Evolutionary conservation across 352 stramenopile genomes (phyloP), one percentile per base, ranked within the genome.

Genomic region (Elongisporangium prolatum): DNA sequence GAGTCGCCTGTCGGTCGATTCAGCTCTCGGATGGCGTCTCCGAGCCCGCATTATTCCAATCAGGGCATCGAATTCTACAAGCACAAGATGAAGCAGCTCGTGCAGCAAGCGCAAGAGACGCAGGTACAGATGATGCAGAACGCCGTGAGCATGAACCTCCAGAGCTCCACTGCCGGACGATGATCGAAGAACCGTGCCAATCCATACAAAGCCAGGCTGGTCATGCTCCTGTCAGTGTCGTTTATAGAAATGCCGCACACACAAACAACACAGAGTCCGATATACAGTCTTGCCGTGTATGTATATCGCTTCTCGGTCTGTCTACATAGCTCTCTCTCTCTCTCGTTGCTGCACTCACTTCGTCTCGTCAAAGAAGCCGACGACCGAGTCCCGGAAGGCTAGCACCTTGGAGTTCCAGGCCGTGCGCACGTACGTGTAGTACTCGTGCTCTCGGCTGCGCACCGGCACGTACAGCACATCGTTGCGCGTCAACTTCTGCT

Each of bases 371-470:
- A 89, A 84, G 24, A 88, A 50, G 52, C 78, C 78, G 55, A 77
- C 65, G 51, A 71, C 62, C 56, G 72, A 79, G 64, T 87, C 75
- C 50, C 83, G 80, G 61, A 92, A 73, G 21, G 61, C 59, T 34
- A 90, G 50, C 34, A 92, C 77, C 64, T 83, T 80, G 34, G 72
- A 66, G 71, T 92, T 92, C 83, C 83, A 92, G 18, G 69, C 56
- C 65, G 88, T 58, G 50, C 83, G 80, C 48, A 90, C 57, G 65
- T 69, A 75, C 70, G 80, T 86, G 68, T 92, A 92, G 69, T 89
- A 92, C 73, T 90, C 83, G 64, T 92, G 83, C 68, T 92, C 83
- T 25, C 69, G 78, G 64, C 73, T 87, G 25, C 76, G 80, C 57
- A 92, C 59, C 37, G 75, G 52, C 54, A 78, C 76, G 63, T 92